Evolutionary conservation across 371 early-diverging fungal species (phyloP), one percentile per base, ranked within the genome.

Genomic region (Mucor piriformis): DNA sequence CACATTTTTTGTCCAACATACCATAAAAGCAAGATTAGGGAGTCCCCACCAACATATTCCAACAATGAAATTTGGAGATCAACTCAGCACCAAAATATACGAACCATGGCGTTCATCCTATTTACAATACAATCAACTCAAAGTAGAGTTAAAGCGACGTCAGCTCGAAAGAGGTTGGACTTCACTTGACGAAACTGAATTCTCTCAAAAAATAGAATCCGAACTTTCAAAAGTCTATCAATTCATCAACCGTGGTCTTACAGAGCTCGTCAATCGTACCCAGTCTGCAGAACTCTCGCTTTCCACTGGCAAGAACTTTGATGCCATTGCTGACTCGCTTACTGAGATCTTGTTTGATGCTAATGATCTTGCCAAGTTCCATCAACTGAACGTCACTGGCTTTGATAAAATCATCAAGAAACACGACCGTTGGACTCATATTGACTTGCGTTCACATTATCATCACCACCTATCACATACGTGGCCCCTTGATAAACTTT

Each of bases 401-500:
- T 96, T 98, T 69, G 83, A 95, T 57, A 98, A 96, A 82, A 89
- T 97, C 55, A 82, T 97, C 65, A 97, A 96, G 76, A 96, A 97
- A 77, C 97, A 97, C 69, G 98, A 98, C 76, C 94, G 93, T 60
- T 89, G 91, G 74, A 95, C 96, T 3, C 71, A 83, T 13, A 87
- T 84, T 61, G 70, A 84, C 50, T 81, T 97, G 54, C 85, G 73
- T 78, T 88, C 37, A 69, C 82, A 64, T 86, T 95, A 76, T 82
- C 81, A 59, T 77, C 83, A 65, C 73, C 84, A 53, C 68, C 93
- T 66, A 87, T 89, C 78, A 89, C 54, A 88, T 85, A 66, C 78
- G 73, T 59, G 83, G 86, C 57, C 92, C 85, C n/a, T 94, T 88
- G 75, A 92, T 81, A 80, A 90, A 87, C 52, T 70, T 12, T 25